Conservation (phyloP, 2,329 filamentous ascomycete genomes). For the Aspergillus melleus region DNA sequence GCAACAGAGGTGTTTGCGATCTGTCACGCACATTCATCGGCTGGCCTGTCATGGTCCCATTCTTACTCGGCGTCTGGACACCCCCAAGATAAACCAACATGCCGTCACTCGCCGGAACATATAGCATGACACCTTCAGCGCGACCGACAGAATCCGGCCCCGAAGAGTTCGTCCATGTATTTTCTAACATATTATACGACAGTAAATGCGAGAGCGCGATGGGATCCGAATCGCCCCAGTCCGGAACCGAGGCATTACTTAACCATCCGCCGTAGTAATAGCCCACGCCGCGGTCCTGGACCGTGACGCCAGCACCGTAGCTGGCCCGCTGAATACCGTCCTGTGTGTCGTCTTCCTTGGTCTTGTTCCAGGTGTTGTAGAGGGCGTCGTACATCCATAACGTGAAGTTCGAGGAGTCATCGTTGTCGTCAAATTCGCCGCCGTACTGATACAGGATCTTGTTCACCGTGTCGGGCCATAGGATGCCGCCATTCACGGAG, state of each 20-base stretch:
- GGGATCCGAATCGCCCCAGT: background rate
- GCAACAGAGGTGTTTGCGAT: background rate
- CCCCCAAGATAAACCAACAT: conserved; percentile 2
- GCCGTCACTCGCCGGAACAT: conserved; percentile 8
- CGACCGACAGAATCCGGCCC: conserved; percentile 7
- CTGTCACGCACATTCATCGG: background rate
- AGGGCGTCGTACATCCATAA: background rate
- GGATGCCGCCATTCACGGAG: conserved; percentile 4
- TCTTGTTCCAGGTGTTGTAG: background rate
- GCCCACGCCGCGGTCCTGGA: background rate
- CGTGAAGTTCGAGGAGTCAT: background rate
- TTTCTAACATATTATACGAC: conserved; percentile 3
- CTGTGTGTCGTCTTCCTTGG: background rate
- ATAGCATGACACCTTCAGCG: conserved; percentile 7
- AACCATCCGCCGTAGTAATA: background rate
- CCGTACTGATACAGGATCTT: conserved; percentile 10
- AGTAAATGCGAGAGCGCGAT: conserved; percentile 1
- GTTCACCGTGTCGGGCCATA: conserved; percentile 10
- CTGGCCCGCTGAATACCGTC: background rate
- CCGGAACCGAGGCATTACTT: background rate
- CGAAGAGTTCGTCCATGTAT: conserved; percentile 8
- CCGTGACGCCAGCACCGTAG: background rate
- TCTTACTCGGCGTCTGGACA: background rate
- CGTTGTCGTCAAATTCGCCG: background rate
- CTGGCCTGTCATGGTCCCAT: background rate